Base-by-base conservation (phyloP, 192 early-diverging fungal genomes). In the Phlyctochytrium planicorne region DNA sequence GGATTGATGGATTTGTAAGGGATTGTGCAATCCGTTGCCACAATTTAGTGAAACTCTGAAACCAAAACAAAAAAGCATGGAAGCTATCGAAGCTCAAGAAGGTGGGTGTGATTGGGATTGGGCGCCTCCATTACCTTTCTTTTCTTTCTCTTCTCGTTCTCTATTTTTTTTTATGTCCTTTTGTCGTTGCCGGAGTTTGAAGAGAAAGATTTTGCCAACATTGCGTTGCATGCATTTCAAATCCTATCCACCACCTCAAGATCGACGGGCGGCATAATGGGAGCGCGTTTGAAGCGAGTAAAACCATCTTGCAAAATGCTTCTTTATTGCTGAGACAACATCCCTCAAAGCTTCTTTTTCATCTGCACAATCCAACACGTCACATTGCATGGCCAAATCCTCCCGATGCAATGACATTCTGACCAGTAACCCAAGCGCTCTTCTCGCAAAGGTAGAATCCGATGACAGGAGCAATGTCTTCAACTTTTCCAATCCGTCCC, bases 401-500 rank as follows among this genome's bases (percentile, higher is more conserved):
- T 25, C 63, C 63, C 24, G 47, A 14, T 6, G 37, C 63, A 65
- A 31, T n/a, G 36, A 67, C 12, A 32, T 67, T 67, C 23, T 30
- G 32, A 0, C 65, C 65, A 3, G 65, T 67, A 0, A 67, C 65
- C 52, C 65, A 67, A 20, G 52, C 30, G 30, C 66, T 70, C 34
- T 66, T 59, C 17, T 56, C 33, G 1, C 30, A 53, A 0, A 66
- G 66, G 1, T 75, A 59, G 63, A 75, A 78, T 20, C 52, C 72
- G 34, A 53, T 63, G 0, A 37, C 57, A 2, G 59, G 62, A 2
- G 76, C 72, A 30, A 78, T 69, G 14, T 78, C 76, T 30, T 66
- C 76, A 0, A 71, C 64, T 24, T 52, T 68, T 0, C 76, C 76
- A 17, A 75, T 29, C 3, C 73, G 65, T 59, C 74, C 74, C 52